phyloP scores from a whole-genome alignment of 257 asterid species.

The Forsythia viridissima region DNA sequence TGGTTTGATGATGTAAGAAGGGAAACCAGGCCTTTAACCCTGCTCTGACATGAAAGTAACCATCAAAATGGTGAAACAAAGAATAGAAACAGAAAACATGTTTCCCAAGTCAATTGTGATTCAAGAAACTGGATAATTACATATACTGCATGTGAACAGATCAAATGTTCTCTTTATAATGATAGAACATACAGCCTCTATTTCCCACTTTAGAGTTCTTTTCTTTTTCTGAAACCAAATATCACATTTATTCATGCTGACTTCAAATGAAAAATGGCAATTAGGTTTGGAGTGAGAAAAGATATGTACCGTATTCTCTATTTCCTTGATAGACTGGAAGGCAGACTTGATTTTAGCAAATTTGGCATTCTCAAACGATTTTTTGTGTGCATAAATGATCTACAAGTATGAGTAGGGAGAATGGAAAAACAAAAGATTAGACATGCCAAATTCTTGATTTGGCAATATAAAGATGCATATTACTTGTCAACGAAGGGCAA shows the following conservation, averaged over 20 bases:
- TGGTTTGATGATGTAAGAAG: conserved; percentile 72
- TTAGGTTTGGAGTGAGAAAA: conserved; percentile 7
- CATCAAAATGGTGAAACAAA: conserved; percentile 10
- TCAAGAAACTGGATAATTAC: conserved; percentile 4
- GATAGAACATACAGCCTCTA: not conserved
- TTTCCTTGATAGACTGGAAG: conserved; percentile 33
- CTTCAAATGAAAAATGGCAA: conserved; percentile 8
- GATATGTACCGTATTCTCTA: conserved; percentile 42
- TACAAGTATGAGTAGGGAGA: conserved; percentile 27
- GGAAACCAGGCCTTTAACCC: conserved; percentile 42
- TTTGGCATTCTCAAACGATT: conserved; percentile 55
- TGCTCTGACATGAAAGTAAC: conserved; percentile 37
- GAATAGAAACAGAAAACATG: not conserved
- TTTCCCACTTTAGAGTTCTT: not conserved
- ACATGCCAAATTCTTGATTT: not conserved
- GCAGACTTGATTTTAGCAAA: conserved; percentile 51
- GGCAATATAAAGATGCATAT: conserved; percentile 22
- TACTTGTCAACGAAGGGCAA: conserved; percentile 3
- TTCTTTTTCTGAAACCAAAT: not conserved
- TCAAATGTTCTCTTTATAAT: not conserved
- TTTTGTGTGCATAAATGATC: conserved; percentile 73
- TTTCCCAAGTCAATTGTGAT: conserved; percentile 4
- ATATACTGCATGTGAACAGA: not conserved
- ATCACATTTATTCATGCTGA: not conserved
- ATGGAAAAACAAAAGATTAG: conserved; percentile 23